These are phyloP conservation scores for Platismatia glauca DNA, from an alignment of 495 filamentous ascomycete species.

Conservation along the genomic window DNA sequence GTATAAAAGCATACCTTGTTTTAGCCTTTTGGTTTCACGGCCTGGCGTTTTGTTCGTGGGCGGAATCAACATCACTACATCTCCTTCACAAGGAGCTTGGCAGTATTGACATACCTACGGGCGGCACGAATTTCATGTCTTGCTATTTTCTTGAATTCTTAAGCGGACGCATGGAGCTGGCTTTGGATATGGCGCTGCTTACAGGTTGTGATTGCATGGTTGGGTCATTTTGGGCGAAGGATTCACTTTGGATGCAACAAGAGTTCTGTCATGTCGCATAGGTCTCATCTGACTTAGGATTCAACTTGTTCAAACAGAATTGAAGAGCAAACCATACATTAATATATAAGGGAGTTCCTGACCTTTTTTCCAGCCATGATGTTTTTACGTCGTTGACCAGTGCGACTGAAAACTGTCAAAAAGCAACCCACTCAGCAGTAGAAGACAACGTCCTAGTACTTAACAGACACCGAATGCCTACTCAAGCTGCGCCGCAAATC, in stretches of 20 bases:
- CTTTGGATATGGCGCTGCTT: slow-evolving; percentile 4
- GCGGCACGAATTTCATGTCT: slow-evolving; percentile 12
- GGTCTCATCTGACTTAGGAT: neutral
- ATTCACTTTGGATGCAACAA: neutral
- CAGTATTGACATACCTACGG: neutral
- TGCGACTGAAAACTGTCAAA: no score
- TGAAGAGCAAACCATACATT: neutral
- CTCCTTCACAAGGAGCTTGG: neutral
- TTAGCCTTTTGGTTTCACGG: neutral
- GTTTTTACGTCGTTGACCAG: no score
- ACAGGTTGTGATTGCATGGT: neutral
- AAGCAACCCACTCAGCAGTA: no score
- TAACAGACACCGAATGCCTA: no score
- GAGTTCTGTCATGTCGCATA: neutral
- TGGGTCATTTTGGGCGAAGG: neutral
- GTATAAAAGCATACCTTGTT: slow-evolving; percentile 9
- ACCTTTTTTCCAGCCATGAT: no score
- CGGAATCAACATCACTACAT: slow-evolving; percentile 2
- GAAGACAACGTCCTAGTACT: no score
- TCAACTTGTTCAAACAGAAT: neutral
- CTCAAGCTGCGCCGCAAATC: neutral
- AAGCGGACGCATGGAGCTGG: neutral
- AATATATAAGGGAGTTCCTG: no score
- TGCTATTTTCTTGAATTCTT: neutral
- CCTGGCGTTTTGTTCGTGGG: neutral